Evolutionary conservation across 768 basidiomycete species (phyloP).

Genomic region (Pulveroboletus sp.): DNA sequence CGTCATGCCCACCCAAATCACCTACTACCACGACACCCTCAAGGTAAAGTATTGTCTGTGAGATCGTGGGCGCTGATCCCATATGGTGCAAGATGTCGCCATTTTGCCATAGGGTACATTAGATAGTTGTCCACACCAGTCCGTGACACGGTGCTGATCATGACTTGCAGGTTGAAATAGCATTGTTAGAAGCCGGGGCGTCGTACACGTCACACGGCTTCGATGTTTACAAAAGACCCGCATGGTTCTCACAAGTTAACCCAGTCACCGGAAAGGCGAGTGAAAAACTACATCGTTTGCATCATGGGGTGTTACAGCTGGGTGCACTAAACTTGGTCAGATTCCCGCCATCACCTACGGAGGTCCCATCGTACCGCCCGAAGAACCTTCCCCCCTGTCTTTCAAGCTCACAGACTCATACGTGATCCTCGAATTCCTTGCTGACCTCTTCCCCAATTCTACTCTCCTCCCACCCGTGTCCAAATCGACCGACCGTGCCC

Average conservation of each 20-base stretch:
- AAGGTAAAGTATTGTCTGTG: constrained; percentile 31
- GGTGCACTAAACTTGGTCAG: constrained; percentile 32
- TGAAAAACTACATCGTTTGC: not conserved
- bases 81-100: constrained; percentile 43
- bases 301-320: too few species aligned
- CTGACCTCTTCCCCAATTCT: constrained; percentile 49
- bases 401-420: constrained; percentile 60
- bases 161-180: constrained; percentile 46
- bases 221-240: constrained; percentile 59
- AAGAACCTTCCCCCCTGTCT: constrained; percentile 54
- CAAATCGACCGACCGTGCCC: constrained; percentile 47
- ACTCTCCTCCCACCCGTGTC: constrained; percentile 40
- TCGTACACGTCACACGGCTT: constrained; percentile 49
- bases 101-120: constrained; percentile 48
- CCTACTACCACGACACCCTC: constrained; percentile 35
- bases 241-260: constrained; percentile 64
- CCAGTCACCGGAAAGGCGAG: constrained; percentile 54
- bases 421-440: constrained; percentile 61
- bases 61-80: not conserved
- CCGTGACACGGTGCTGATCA: not conserved
- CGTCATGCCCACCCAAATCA: constrained; percentile 31
- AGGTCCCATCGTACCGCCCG: constrained; percentile 50
- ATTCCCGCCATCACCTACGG: constrained; percentile 59
- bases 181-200: constrained; percentile 51
- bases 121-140: not conserved